These are phyloP conservation scores for Phytophthora europaea DNA, from an alignment of 352 stramenopile species.

Conservation along the genomic window DNA sequence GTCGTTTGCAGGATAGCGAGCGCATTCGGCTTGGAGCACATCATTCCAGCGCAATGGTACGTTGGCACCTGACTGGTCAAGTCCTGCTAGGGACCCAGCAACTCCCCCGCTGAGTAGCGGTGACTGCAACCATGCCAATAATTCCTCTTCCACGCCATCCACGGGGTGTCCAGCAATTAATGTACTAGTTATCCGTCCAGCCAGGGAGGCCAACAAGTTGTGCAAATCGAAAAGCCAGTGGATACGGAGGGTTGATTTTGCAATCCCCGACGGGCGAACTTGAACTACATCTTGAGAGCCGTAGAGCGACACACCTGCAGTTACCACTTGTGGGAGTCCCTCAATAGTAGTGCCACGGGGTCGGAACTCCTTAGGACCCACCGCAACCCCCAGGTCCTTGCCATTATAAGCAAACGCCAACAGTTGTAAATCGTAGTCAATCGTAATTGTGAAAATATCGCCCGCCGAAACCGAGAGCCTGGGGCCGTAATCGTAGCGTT, in stretches of 20 bases:
- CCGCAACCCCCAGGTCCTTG: constrained; percentile 58
- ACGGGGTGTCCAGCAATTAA: constrained; percentile 83
- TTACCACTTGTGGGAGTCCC: constrained; percentile 49
- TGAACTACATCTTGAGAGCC: constrained; percentile 79
- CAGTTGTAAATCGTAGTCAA: constrained; percentile 84
- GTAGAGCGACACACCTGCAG: constrained; percentile 76
- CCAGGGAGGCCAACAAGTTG: constrained; percentile 78
- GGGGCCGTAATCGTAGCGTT: constrained; percentile 58
- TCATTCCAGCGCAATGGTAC: constrained; percentile 47
- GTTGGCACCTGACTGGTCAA: constrained; percentile 8
- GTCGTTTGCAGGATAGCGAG: constrained; percentile 30
- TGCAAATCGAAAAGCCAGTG: constrained; percentile 90
- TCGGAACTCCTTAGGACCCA: constrained; percentile 53
- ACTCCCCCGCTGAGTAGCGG: constrained; percentile 82
- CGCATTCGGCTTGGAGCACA: constrained; percentile 45
- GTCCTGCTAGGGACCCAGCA: constrained; percentile 15
- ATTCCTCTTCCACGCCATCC: constrained; percentile 82
- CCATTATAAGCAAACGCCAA: constrained; percentile 85
- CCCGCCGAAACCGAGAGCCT: constrained; percentile 56
- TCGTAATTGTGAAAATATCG: constrained; percentile 77
- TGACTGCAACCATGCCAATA: constrained; percentile 87
- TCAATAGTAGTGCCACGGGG: constrained; percentile 43
- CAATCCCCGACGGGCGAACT: constrained; percentile 74
- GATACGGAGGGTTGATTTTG: constrained; percentile 79
- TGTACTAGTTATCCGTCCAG: constrained; percentile 71